Evolutionary conservation across 345 rosid species (phyloP), one percentile per base, ranked within the genome.

Genomic region (Hibiscus syriacus): DNA sequence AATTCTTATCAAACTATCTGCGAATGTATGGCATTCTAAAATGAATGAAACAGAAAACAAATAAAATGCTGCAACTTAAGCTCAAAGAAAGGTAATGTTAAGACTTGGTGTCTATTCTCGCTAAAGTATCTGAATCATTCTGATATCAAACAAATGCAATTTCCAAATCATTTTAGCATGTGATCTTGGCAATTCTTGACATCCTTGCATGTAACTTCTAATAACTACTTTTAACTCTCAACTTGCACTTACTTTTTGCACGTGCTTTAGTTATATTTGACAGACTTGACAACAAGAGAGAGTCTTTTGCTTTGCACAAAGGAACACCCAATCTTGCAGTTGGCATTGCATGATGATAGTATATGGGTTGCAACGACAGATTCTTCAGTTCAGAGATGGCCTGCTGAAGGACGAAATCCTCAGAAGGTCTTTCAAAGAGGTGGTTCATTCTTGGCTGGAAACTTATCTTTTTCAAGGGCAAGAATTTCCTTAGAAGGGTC

Each of bases 381-480:
- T 79, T 92, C 99, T 70, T 85, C 96, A 4, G 84, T 92, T 72
- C 80, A 87, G 80, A 84, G 85, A 76, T 95, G 99, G 99, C 92
- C 96, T 34, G 97, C 92, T 50, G 98, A 91, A 77, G 98, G 81
- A 68, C 82, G 66, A 75, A 90, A 80, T 77, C 99, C 97, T 73
- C 96, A 92, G 67, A 92, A 86, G 76, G 75, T 84, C 72, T 90
- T 95, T 75, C 82, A 88, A 73, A 88, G 78, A 78, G 98, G 97
- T 34, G 96, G 95, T 72, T 88, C 99, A 26, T 95, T 95, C 79
- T 82, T 95, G 81, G 99, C 98, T 69, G 99, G 99, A 75, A 95
- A 92, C 71, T 82, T 92, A 72, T 92, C 98, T 25, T 95, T 92
- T 81, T 83, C 95, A 29, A 92, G 99, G 83, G 94, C 98, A 64